phyloP scores from a whole-genome alignment of 75 land plant species.

The Cupressus sempervirens region DNA sequence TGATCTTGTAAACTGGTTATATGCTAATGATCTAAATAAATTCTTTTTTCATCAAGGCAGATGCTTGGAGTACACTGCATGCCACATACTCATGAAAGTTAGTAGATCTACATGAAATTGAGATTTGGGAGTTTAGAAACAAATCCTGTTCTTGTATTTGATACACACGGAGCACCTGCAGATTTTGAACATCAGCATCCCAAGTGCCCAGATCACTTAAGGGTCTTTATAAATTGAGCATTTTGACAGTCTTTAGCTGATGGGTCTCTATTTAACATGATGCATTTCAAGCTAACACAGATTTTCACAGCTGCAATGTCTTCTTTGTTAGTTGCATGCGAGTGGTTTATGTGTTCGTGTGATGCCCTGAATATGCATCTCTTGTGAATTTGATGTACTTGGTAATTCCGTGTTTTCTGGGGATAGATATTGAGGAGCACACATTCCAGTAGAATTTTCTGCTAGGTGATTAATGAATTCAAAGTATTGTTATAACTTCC shows the following conservation, averaged over 20 bases:
- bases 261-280: not conserved
- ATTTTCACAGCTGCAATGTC: not conserved
- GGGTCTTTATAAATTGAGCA: not conserved
- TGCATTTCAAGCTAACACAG: not conserved
- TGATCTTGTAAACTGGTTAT: no score
- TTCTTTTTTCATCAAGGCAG: no score
- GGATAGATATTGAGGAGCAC: not conserved
- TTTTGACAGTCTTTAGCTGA: not conserved
- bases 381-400: not conserved
- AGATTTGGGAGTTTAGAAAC: no score
- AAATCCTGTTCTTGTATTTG: no score
- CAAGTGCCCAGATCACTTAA: no score
- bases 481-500: not conserved
- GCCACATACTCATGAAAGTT: no score
- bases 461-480: not conserved
- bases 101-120: no score
- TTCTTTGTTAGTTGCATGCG: not conserved
- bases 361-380: not conserved
- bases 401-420: not conserved
- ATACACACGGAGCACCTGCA: no score
- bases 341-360: not conserved
- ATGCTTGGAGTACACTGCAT: no score
- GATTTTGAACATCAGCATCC: no score
- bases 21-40: no score
- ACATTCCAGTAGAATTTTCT: not conserved